These are phyloP conservation scores for Pseudocercospora vitis DNA, from an alignment of 2,329 filamentous ascomycete genomes.

Conservation along the genomic window DNA sequence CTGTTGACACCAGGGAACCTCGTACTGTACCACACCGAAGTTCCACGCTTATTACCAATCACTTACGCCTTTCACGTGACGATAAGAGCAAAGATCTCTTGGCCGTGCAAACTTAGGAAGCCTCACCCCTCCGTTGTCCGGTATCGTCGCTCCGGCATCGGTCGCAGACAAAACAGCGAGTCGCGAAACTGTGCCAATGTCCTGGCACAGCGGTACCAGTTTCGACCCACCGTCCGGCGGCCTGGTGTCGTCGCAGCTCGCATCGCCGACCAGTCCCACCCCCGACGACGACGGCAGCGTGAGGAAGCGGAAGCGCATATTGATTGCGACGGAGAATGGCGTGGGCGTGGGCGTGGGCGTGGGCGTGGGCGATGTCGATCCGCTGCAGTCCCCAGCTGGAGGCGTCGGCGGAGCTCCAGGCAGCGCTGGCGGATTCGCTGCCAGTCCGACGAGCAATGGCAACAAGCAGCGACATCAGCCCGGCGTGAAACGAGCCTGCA, in stretches of 20 bases:
- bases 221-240: slow-evolving; percentile 27
- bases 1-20: too few species aligned
- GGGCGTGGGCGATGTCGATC: not conserved
- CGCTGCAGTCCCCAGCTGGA: slow-evolving; percentile 1
- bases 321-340: slow-evolving; percentile 18
- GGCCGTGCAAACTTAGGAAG: not conserved
- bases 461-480: slow-evolving; percentile 36
- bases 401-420: slow-evolving; percentile 21
- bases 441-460: slow-evolving; percentile 25
- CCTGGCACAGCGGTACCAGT: slow-evolving; percentile 28
- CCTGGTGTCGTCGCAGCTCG: slow-evolving; percentile 23
- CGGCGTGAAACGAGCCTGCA: slow-evolving; percentile 74
- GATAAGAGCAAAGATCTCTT: not conserved
- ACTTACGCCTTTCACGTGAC: not conserved
- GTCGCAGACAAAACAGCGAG: slow-evolving; percentile 1
- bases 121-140: not conserved
- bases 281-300: slow-evolving; percentile 13
- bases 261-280: slow-evolving; percentile 19
- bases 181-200: slow-evolving; percentile 23
- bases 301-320: slow-evolving; percentile 29
- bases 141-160: slow-evolving; percentile 7
- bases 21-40: too few species aligned
- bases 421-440: slow-evolving; percentile 21
- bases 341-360: too few species aligned
- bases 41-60: not conserved